Evolutionary conservation across 495 filamentous ascomycete species (phyloP), one percentile per base, ranked within the genome.

Genomic region (Penicillium antarcticum): DNA sequence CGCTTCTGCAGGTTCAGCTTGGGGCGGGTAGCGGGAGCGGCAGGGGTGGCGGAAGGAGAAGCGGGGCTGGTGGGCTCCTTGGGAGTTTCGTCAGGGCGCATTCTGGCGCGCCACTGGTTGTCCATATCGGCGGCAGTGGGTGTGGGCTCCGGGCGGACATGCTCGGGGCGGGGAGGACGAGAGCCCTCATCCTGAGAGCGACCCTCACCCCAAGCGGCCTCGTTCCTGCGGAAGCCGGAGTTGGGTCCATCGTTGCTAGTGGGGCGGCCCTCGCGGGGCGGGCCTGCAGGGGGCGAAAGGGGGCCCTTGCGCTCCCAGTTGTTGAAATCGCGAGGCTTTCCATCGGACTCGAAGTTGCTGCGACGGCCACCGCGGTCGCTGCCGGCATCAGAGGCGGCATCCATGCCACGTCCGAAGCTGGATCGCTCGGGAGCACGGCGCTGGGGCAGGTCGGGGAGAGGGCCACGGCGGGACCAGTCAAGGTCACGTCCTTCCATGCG

Each of bases 241-340:
- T 73, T 67, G 41, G 78, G 65, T 53, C 81, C 81, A 43, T 92
- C 89, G 48, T 80, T 80, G 66, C 75, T 82, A 52, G 80, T 74
- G 47, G 85, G 80, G 36, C 88, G 85, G 46, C 88, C 84, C 57
- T 89, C 87, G 75, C 51, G 70, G 73, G 19, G 74, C 64, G 11
- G 73, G 63, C 34, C 78, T 33, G 77, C 65, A 26, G 86, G 68
- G 9, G 92, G 88, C 36, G 92, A 87, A 38, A 96, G 79, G 23
- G 95, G 94, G 18, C 94, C 95, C 61, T 91, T 92, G 48, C 94
- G 88, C 69, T 96, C 92, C 94, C 94, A 98, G 72, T 91, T 94
- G 51, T 81, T 78, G 57, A 97, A 88, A 61, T 96, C 90, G 18
- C 92, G 86, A 45, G 87, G 72, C 67, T 91, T 95, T 53, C 88